A percentile compares a stretch with the other conserved stretches of the same genome.
Evolutionary conservation across 2,329 filamentous ascomycete genomes (phyloP).

Genomic region (Rugonectria rugulosa): DNA sequence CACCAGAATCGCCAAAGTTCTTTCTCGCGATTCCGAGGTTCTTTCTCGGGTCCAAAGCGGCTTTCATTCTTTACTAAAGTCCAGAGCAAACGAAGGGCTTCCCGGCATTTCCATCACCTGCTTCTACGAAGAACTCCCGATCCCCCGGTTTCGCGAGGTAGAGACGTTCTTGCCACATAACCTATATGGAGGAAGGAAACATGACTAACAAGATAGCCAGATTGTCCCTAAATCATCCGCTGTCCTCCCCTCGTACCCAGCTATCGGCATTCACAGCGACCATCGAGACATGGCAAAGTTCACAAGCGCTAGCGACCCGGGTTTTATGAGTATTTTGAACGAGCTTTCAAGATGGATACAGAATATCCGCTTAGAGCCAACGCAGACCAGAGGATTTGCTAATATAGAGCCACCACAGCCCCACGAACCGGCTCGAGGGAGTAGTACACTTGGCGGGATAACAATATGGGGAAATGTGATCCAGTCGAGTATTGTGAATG

Average conservation of each 20-base stretch:
- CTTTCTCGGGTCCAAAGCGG: slow-evolving; percentile 3
- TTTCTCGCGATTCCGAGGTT: slow-evolving; percentile 7
- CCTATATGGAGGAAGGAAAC: not conserved
- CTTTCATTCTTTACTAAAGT: slow-evolving; percentile 8
- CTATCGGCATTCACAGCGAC: slow-evolving; percentile 1
- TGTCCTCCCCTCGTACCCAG: slow-evolving; percentile 8
- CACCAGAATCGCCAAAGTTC: slow-evolving; percentile 1
- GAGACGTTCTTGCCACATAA: not conserved
- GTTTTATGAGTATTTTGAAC: not conserved
- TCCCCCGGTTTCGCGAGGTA: slow-evolving; percentile 6
- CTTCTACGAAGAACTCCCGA: slow-evolving; percentile 10
- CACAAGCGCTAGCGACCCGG: not conserved
- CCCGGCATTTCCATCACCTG: not conserved
- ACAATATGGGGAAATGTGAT: slow-evolving; percentile 1
- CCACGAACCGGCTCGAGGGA: no score
- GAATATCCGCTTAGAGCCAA: not conserved
- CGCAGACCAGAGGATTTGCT: not conserved
- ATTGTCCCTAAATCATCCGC: slow-evolving; percentile 8
- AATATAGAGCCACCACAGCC: no score
- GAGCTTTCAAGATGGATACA: slow-evolving; percentile 3
- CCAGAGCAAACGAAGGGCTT: not conserved
- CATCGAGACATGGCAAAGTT: slow-evolving; percentile 11
- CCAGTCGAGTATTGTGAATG: slow-evolving; percentile 9
- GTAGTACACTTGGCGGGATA: not conserved
- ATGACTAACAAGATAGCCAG: no score